phyloP scores from a whole-genome alignment of 768 basidiomycete species.

The Lentinula sp. region DNA sequence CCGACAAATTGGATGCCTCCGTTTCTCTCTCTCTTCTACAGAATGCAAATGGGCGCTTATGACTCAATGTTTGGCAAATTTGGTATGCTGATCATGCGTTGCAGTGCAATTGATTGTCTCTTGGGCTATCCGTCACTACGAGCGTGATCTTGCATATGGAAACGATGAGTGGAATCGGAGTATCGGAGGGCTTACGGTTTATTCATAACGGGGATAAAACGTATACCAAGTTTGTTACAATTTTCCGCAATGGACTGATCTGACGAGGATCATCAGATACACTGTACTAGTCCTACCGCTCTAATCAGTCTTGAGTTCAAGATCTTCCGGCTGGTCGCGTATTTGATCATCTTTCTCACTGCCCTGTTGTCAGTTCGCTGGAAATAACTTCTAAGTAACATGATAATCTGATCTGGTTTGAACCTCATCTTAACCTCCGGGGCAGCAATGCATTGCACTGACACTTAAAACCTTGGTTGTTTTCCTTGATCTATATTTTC shows the following conservation, averaged over 20 bases:
- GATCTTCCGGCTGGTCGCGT: background rate
- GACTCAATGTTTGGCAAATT: no score
- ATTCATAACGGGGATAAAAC: no score
- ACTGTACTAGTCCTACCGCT: background rate
- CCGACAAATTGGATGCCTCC: no score
- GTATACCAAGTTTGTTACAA: no score
- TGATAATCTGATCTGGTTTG: constrained; percentile 12
- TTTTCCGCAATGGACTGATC: background rate
- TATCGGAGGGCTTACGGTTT: no score
- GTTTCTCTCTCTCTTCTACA: no score
- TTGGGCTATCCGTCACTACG: background rate
- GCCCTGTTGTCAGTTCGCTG: constrained; percentile 23
- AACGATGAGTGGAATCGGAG: no score
- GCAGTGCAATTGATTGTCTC: background rate
- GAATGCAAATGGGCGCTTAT: no score
- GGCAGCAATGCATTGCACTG: constrained; percentile 14
- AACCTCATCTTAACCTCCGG: constrained; percentile 21
- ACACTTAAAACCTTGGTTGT: constrained; percentile 14
- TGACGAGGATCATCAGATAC: background rate
- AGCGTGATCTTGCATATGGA: no score
- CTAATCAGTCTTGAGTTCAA: background rate
- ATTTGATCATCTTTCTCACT: constrained; percentile 20
- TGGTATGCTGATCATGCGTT: background rate
- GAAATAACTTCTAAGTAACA: constrained; percentile 16
- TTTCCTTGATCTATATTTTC: no score